Evolutionary conservation across 495 filamentous ascomycete species (phyloP).

Genomic region (Amniculicola lignicola): DNA sequence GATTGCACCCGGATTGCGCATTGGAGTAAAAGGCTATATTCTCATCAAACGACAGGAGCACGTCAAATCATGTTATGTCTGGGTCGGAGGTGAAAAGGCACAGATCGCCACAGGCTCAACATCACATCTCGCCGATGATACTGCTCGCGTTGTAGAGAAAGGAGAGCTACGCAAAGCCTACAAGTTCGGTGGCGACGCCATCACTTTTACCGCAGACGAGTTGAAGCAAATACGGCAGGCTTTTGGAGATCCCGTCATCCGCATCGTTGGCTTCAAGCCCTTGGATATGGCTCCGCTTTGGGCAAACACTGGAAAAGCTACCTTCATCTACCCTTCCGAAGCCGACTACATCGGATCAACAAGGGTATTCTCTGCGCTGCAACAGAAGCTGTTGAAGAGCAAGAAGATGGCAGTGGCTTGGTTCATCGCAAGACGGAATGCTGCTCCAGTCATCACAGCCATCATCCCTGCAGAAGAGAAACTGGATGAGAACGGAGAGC

Average conservation of each 20-base stretch:
- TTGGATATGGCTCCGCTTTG: slow-evolving; percentile 71
- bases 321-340: slow-evolving; percentile 93
- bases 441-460: slow-evolving; percentile 71
- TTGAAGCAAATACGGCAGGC: slow-evolving; percentile 63
- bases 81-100: slow-evolving; percentile 73
- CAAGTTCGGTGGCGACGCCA: slow-evolving; percentile 88
- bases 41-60: slow-evolving; percentile 78
- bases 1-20: slow-evolving; percentile 76
- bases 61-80: slow-evolving; percentile 78
- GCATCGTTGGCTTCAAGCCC: slow-evolving; percentile 93
- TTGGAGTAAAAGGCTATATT: slow-evolving; percentile 90
- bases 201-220: slow-evolving; percentile 82
- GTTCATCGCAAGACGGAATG: slow-evolving; percentile 81
- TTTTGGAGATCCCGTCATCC: slow-evolving; percentile 77
- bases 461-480: slow-evolving; percentile 71
- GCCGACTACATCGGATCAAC: slow-evolving; percentile 85
- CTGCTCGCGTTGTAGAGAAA: slow-evolving; percentile 71
- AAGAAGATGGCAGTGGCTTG: slow-evolving; percentile 82
- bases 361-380: slow-evolving; percentile 85
- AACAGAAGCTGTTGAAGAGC: slow-evolving; percentile 75
- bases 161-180: slow-evolving; percentile 85
- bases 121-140: slow-evolving; percentile 69
- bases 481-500: slow-evolving; percentile 62
- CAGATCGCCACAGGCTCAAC: slow-evolving; percentile 75
- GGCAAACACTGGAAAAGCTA: slow-evolving; percentile 79